These are phyloP conservation scores for Isabelozyma heimii DNA, from an alignment of 805 yeast species.

Conservation along the genomic window DNA sequence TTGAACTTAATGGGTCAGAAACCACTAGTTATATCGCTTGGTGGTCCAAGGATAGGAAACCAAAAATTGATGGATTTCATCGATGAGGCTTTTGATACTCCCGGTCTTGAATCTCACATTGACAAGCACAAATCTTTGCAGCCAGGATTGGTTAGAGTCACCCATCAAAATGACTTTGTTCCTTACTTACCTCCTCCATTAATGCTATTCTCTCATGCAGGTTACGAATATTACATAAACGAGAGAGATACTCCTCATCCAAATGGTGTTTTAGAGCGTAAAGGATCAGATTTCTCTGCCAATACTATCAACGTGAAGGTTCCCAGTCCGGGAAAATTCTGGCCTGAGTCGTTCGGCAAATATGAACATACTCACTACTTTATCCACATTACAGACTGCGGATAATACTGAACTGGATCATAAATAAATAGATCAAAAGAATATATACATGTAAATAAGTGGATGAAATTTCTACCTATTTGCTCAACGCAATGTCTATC, in stretches of 20 bases:
- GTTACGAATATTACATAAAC: constrained; percentile 48
- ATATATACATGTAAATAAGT: not conserved
- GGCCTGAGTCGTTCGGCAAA: constrained; percentile 21
- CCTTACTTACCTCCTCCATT: constrained; percentile 56
- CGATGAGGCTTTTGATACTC: constrained; percentile 46
- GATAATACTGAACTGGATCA: constrained; percentile 1
- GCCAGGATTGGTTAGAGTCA: constrained; percentile 51
- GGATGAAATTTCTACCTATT: not conserved
- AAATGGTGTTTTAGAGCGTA: constrained; percentile 8
- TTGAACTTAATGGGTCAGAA: constrained; percentile 50
- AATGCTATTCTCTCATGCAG: constrained; percentile 43
- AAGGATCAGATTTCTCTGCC: constrained; percentile 3
- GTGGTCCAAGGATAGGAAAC: constrained; percentile 67
- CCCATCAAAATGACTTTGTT: constrained; percentile 56
- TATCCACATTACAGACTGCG: constrained; percentile 28
- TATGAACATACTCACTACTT: constrained; percentile 33
- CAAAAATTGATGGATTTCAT: constrained; percentile 47
- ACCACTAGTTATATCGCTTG: constrained; percentile 58
- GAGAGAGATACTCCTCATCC: constrained; percentile 40
- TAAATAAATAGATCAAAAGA: not conserved
- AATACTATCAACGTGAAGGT: not conserved
- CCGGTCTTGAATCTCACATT: constrained; percentile 17
- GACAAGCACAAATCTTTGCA: constrained; percentile 18
- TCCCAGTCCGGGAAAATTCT: constrained; percentile 11
- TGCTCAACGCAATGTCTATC: constrained; percentile 30